Conservation (phyloP, 2,329 filamentous ascomycete species). For the Nothophoma quercina region DNA sequence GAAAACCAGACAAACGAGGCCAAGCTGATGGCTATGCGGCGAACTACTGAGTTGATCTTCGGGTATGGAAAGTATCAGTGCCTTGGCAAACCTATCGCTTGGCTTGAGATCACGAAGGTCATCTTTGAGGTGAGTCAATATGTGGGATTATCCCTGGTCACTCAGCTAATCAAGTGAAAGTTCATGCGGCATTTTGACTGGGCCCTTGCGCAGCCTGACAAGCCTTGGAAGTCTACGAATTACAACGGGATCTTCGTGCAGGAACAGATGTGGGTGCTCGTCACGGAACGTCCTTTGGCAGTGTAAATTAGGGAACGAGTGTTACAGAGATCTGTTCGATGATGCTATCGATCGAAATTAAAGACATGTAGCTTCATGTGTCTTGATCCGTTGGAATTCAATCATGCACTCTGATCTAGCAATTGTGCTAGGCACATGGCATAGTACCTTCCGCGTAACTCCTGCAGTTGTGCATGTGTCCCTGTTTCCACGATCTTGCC, state of each 20-base stretch:
- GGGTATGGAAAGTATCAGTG: conserved; percentile 44
- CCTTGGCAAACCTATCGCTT: conserved; percentile 41
- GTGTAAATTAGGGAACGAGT: no score
- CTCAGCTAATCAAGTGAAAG: conserved; percentile 2
- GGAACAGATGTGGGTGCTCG: conserved; percentile 30
- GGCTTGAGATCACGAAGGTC: conserved; percentile 46
- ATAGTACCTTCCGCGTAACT: conserved; percentile 17
- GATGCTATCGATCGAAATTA: no score
- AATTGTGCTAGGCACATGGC: conserved; percentile 12
- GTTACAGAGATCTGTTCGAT: no score
- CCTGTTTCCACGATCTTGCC: conserved; percentile 50
- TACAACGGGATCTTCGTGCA: conserved; percentile 31
- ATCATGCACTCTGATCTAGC: conserved; percentile 11
- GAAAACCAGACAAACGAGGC: conserved; percentile 17
- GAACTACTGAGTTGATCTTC: conserved; percentile 40
- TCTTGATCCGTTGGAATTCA: no score
- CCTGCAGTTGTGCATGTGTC: conserved; percentile 43
- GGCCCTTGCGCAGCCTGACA: conserved; percentile 29
- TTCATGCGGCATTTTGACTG: conserved; percentile 35
- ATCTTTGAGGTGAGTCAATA: conserved; percentile 50
- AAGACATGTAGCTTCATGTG: no score
- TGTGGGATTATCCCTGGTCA: background rate
- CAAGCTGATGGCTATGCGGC: conserved; percentile 31
- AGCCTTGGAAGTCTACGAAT: conserved; percentile 30
- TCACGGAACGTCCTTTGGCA: conserved; percentile 29